phyloP scores from a whole-genome alignment of 1,284 basidiomycete species.

The Boletus semigastroideus region DNA sequence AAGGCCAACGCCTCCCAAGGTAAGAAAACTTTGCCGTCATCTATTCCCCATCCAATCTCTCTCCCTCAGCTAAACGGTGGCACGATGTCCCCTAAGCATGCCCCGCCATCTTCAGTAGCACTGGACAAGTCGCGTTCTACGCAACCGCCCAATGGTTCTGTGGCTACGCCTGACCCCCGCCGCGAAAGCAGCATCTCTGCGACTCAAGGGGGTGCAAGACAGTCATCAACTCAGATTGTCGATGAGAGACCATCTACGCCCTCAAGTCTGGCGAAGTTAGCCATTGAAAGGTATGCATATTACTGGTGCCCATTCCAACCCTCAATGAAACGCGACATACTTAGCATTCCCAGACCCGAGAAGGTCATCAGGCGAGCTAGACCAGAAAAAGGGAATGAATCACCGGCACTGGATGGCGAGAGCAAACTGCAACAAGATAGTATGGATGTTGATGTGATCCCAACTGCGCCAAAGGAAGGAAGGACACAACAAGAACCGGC shows the following conservation, averaged over 20 bases:
- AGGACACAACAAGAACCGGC: slow-evolving; percentile 20
- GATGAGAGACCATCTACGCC: slow-evolving; percentile 29
- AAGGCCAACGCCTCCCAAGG: slow-evolving; percentile 31
- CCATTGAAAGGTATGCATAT: slow-evolving; percentile 62
- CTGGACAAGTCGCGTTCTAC: slow-evolving; percentile 43
- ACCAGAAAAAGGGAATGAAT: slow-evolving; percentile 48
- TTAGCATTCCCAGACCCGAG: slow-evolving; percentile 71
- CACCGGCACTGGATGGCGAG: slow-evolving; percentile 40
- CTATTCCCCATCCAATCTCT: slow-evolving; percentile 8
- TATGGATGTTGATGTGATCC: slow-evolving; percentile 42
- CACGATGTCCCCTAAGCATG: slow-evolving; percentile 39
- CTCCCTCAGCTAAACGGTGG: slow-evolving; percentile 34
- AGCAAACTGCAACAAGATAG: slow-evolving; percentile 28
- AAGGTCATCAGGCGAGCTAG: slow-evolving; percentile 74
- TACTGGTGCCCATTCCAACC: neutral
- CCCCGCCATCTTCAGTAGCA: slow-evolving; percentile 24
- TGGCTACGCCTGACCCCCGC: slow-evolving; percentile 25
- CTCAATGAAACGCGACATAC: slow-evolving; percentile 6
- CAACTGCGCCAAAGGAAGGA: slow-evolving; percentile 25
- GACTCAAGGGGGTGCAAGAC: slow-evolving; percentile 60
- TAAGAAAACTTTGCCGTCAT: slow-evolving; percentile 16
- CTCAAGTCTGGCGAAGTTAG: slow-evolving; percentile 48
- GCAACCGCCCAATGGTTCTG: slow-evolving; percentile 39
- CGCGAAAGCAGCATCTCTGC: slow-evolving; percentile 31
- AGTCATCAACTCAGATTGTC: slow-evolving; percentile 34